Percentiles rank a stretch among this genome's conserved stretches.
Evolutionary conservation across 352 stramenopile genomes (phyloP).

Genomic region (Phytopythium sindhum): DNA sequence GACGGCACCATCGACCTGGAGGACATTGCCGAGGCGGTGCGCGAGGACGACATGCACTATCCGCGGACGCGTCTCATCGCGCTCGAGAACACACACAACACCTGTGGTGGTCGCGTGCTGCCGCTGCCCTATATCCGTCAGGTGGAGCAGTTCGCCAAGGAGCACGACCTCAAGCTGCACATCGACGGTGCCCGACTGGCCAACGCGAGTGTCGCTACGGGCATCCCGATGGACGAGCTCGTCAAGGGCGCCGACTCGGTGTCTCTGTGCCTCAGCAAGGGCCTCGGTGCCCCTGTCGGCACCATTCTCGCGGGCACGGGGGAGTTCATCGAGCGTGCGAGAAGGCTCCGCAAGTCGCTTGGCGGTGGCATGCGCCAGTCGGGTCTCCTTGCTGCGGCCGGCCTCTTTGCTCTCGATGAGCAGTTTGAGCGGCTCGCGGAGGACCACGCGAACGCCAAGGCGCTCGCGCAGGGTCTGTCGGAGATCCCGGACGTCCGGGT

Average conservation of each 20-base stretch:
- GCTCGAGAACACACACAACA: constrained; percentile 98
- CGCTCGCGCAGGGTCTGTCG: constrained; percentile 45
- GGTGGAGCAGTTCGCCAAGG: constrained; percentile 48
- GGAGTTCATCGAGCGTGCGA: constrained; percentile 81
- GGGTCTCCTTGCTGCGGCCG: constrained; percentile 88
- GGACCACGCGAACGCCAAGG: constrained; percentile 66
- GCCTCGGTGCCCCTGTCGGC: constrained; percentile 87
- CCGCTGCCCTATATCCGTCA: constrained; percentile 63
- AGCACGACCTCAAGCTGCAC: constrained; percentile 85
- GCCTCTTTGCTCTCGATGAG: constrained; percentile 81
- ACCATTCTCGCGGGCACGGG: constrained; percentile 85
- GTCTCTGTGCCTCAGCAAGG: constrained; percentile 93
- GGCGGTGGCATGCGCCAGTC: constrained; percentile 95
- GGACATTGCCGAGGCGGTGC: constrained; percentile 59
- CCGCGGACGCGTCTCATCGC: constrained; percentile 81
- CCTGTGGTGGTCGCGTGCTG: constrained; percentile 89
- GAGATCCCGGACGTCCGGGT: constrained; percentile 51
- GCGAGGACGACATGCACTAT: constrained; percentile 57
- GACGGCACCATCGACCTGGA: constrained; percentile 76
- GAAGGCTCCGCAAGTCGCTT: constrained; percentile 90
- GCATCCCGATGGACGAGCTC: constrained; percentile 52
- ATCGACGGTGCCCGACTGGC: constrained; percentile 93
- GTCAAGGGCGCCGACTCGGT: constrained; percentile 81
- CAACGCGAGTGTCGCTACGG: constrained; percentile 85
- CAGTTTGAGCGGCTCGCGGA: constrained; percentile 60